Evolutionary conservation across 371 early-diverging fungal genomes (phyloP).

Genomic region (Circinella minor): DNA sequence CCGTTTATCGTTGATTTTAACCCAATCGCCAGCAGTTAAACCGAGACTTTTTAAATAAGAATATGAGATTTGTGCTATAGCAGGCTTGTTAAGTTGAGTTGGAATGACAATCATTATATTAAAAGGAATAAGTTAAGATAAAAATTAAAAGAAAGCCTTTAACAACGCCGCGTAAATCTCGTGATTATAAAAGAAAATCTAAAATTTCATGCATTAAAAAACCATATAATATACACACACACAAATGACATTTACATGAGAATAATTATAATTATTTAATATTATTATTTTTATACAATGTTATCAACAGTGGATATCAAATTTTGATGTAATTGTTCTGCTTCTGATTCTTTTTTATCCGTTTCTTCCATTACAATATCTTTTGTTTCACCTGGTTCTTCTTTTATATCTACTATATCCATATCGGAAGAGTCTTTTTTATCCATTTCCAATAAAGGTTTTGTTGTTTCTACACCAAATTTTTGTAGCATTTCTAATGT

Average conservation of each 20-base stretch:
- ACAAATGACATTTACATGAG: too few species aligned
- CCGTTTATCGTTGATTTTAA: conserved; percentile 15
- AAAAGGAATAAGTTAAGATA: background rate
- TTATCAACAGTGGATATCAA: conserved; percentile 8
- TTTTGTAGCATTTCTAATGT: conserved; percentile 18
- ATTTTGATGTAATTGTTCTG: conserved; percentile 4
- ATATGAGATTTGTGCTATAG: conserved; percentile 32
- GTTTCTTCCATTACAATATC: conserved; percentile 6
- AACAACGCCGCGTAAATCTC: background rate
- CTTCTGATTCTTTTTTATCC: background rate
- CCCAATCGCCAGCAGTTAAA: conserved; percentile 29
- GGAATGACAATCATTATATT: conserved; percentile 8
- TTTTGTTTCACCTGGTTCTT: background rate
- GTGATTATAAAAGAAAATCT: too few species aligned
- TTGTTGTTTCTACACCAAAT: conserved; percentile 22
- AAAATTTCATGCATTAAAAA: too few species aligned
- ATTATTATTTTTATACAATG: conserved; percentile 4
- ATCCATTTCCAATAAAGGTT: conserved; percentile 10
- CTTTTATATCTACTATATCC: background rate
- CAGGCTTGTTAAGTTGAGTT: conserved; percentile 19
- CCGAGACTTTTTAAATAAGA: conserved; percentile 15
- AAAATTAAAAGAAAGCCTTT: too few species aligned
- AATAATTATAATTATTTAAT: too few species aligned
- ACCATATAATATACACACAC: too few species aligned
- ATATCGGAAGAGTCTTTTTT: background rate